phyloP scores from a whole-genome alignment of 2,329 filamentous ascomycete species.

The Exserohilum turcica region DNA sequence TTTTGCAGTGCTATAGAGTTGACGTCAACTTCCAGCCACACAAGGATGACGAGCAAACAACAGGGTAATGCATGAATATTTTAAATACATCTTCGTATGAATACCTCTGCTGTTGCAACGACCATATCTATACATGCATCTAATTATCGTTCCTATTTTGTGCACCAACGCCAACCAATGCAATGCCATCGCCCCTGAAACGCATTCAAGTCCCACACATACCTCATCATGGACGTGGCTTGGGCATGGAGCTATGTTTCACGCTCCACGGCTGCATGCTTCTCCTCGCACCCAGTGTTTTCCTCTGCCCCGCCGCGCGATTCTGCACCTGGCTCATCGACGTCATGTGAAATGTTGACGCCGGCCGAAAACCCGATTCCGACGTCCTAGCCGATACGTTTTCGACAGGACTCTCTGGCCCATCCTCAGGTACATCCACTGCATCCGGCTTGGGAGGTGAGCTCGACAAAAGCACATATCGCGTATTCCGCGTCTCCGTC shows the following conservation, averaged over 20 bases:
- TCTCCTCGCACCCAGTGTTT: constrained; percentile 57
- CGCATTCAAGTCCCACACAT: not conserved
- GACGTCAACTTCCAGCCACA: not conserved
- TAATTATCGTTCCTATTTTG: not conserved
- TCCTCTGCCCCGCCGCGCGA: constrained; percentile 41
- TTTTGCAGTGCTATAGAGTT: constrained; percentile 67
- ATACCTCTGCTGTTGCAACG: no score
- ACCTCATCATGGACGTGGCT: constrained; percentile 29
- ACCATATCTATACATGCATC: not conserved
- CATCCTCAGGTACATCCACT: constrained; percentile 2
- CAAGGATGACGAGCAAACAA: not conserved
- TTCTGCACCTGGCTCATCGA: constrained; percentile 44
- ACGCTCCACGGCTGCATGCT: constrained; percentile 58
- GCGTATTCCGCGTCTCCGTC: constrained; percentile 34
- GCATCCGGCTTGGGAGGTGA: constrained; percentile 47
- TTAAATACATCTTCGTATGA: no score
- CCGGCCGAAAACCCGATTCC: constrained; percentile 38
- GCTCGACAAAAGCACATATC: constrained; percentile 57
- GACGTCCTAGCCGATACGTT: constrained; percentile 2
- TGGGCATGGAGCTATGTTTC: constrained; percentile 41
- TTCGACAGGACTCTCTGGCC: constrained; percentile 18
- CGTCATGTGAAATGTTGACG: constrained; percentile 52
- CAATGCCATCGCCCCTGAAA: not conserved
- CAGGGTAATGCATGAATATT: no score
- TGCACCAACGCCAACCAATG: not conserved